Percentiles rank a stretch among this genome's conserved stretches.
phyloP scores from a whole-genome alignment of 2,329 filamentous ascomycete genomes.

The Geosmithia morbida region DNA sequence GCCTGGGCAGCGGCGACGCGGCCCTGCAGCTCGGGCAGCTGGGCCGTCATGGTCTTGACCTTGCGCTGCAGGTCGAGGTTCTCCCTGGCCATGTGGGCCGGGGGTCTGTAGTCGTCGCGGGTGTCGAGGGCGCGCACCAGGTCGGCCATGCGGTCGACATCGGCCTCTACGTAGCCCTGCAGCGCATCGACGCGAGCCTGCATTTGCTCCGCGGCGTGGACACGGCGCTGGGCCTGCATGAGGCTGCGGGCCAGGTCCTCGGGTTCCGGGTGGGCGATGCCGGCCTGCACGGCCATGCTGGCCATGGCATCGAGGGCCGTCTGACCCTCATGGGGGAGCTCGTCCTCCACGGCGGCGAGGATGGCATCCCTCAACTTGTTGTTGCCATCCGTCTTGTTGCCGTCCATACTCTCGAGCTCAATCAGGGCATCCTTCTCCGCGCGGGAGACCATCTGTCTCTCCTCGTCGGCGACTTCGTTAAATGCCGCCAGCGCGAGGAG shows the following conservation, averaged over 20 bases:
- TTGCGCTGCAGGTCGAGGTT: conserved; percentile 63
- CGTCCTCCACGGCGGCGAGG: conserved; percentile 36
- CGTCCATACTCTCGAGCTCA: conserved; percentile 21
- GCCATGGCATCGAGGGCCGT: conserved; percentile 44
- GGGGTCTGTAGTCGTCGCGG: conserved; percentile 32
- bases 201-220: conserved; percentile 41
- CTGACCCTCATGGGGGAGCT: conserved; percentile 38
- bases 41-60: conserved; percentile 50
- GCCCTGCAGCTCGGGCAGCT: conserved; percentile 47
- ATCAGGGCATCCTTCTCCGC: conserved; percentile 46
- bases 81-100: conserved; percentile 46
- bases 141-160: conserved; percentile 23
- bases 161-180: conserved; percentile 37
- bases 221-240: conserved; percentile 37
- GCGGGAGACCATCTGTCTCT: conserved; percentile 39
- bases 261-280: conserved; percentile 30
- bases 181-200: conserved; percentile 38
- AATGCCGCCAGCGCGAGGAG: conserved; percentile 59
- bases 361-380: conserved; percentile 22
- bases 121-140: conserved; percentile 26
- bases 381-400: conserved; percentile 3
- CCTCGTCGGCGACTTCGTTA: conserved; percentile 69
- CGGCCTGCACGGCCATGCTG: conserved; percentile 31
- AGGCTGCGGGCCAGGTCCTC: conserved; percentile 35
- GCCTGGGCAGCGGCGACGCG: conserved; percentile 27